Evolutionary conservation across 1,284 basidiomycete species (phyloP).

Genomic region (Vanrija sp.): DNA sequence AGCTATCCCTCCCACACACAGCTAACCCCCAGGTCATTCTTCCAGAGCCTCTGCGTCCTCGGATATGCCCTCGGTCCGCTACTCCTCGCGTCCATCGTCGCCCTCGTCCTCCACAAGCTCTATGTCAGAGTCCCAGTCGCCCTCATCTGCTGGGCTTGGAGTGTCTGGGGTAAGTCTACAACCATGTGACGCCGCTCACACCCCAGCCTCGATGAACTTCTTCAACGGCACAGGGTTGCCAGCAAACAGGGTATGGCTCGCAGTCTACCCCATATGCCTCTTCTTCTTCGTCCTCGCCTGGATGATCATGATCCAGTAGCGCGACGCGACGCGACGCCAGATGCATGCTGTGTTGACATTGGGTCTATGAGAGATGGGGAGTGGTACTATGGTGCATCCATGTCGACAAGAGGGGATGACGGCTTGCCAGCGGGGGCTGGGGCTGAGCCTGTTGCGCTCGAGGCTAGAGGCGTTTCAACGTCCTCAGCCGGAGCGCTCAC

Average conservation of each 20-base stretch:
- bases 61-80: conserved; percentile 88
- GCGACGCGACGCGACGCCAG: not conserved
- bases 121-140: conserved; percentile 81
- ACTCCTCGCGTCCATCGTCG: conserved; percentile 78
- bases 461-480: too few species aligned
- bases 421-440: too few species aligned
- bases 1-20: conserved; percentile 32
- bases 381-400: too few species aligned
- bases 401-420: too few species aligned
- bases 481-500: too few species aligned
- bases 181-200: not conserved
- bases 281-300: conserved; percentile 65
- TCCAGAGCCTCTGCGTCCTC: conserved; percentile 87
- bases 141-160: conserved; percentile 83
- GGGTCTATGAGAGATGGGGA: too few species aligned
- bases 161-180: conserved; percentile 76
- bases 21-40: conserved; percentile 67
- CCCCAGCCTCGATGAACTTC: conserved; percentile 82
- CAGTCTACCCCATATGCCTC: conserved; percentile 80
- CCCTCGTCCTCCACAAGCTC: conserved; percentile 77
- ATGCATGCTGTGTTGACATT: not conserved
- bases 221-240: conserved; percentile 88
- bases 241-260: conserved; percentile 76
- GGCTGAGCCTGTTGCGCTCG: too few species aligned
- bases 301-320: conserved; percentile 86